Evolutionary conservation across 129 eudicot genomes (phyloP).

Genomic region (Tagetes patula): DNA sequence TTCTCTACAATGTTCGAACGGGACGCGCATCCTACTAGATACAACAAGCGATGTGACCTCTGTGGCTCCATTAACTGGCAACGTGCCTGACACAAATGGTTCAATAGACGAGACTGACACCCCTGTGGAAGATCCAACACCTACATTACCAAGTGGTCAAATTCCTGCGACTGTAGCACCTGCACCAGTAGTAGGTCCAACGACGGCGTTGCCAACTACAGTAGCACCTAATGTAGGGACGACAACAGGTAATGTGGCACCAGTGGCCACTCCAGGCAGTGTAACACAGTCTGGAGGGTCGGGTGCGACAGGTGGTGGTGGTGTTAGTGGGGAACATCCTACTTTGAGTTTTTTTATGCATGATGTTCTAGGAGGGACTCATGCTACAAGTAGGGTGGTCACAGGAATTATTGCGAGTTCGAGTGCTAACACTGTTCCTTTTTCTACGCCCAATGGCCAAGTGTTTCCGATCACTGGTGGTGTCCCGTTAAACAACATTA

Average conservation of each 20-base stretch:
- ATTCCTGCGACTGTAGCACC: constrained; percentile 36
- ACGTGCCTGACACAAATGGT: constrained; percentile 31
- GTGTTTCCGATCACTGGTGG: constrained; percentile 83
- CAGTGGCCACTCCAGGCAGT: not conserved
- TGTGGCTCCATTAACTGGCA: constrained; percentile 33
- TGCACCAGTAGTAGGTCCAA: constrained; percentile 30
- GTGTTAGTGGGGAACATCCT: constrained; percentile 35
- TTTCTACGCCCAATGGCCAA: constrained; percentile 67
- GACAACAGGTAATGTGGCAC: not conserved
- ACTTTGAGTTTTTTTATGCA: constrained; percentile 78
- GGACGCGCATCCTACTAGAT: constrained; percentile 58
- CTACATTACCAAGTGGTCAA: constrained; percentile 23
- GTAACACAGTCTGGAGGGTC: not conserved
- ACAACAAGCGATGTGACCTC: constrained; percentile 18
- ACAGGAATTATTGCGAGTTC: constrained; percentile 73
- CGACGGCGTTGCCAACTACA: constrained; percentile 30
- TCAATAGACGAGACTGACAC: constrained; percentile 30
- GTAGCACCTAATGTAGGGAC: constrained; percentile 26
- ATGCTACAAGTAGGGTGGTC: constrained; percentile 83
- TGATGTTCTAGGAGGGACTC: constrained; percentile 78
- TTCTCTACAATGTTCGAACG: constrained; percentile 42
- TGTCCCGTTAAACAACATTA: constrained; percentile 63
- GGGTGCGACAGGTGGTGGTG: constrained; percentile 22
- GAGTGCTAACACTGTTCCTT: constrained; percentile 63
- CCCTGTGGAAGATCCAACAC: constrained; percentile 30